Evolutionary conservation across 2,329 filamentous ascomycete genomes (phyloP).

Genomic region (Capronia americana): DNA sequence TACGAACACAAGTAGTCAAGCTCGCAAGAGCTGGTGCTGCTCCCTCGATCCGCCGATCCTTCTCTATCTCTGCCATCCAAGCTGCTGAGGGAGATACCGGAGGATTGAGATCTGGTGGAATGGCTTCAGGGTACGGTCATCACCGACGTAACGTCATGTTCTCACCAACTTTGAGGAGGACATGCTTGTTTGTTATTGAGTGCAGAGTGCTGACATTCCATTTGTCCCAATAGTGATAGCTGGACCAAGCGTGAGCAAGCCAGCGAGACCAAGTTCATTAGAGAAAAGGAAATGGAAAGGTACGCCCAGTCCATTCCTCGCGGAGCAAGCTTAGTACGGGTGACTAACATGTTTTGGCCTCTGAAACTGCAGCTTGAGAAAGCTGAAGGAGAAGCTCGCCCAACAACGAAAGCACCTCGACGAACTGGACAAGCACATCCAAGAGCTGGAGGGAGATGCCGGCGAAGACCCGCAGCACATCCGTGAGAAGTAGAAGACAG

Average conservation of each 20-base stretch:
- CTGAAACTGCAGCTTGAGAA: slow-evolving; percentile 61
- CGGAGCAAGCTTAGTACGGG: background rate
- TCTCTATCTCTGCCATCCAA: slow-evolving; percentile 67
- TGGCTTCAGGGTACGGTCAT: slow-evolving; percentile 46
- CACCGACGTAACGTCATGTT: background rate
- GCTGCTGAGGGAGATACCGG: slow-evolving; percentile 76
- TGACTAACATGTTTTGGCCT: background rate
- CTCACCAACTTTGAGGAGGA: background rate
- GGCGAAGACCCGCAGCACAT: slow-evolving; percentile 56
- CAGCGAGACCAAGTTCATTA: slow-evolving; percentile 82
- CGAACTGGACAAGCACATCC: slow-evolving; percentile 86
- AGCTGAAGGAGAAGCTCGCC: slow-evolving; percentile 71
- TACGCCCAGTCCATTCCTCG: slow-evolving; percentile 40
- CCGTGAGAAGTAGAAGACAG: slow-evolving; percentile 20
- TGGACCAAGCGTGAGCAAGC: slow-evolving; percentile 93
- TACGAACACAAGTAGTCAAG: slow-evolving; percentile 68
- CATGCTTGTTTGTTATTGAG: background rate
- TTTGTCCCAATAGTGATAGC: slow-evolving; percentile 54
- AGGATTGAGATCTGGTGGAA: slow-evolving; percentile 48
- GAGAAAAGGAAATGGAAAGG: slow-evolving; percentile 89
- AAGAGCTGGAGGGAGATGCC: slow-evolving; percentile 76
- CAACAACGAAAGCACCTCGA: slow-evolving; percentile 84
- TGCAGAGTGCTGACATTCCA: slow-evolving; percentile 9
- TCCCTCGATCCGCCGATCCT: slow-evolving; percentile 57
- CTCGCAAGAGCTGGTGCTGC: slow-evolving; percentile 60